These are phyloP conservation scores for Aspergillus sp. DNA, from an alignment of 2,329 filamentous ascomycete genomes.

Conservation along the genomic window DNA sequence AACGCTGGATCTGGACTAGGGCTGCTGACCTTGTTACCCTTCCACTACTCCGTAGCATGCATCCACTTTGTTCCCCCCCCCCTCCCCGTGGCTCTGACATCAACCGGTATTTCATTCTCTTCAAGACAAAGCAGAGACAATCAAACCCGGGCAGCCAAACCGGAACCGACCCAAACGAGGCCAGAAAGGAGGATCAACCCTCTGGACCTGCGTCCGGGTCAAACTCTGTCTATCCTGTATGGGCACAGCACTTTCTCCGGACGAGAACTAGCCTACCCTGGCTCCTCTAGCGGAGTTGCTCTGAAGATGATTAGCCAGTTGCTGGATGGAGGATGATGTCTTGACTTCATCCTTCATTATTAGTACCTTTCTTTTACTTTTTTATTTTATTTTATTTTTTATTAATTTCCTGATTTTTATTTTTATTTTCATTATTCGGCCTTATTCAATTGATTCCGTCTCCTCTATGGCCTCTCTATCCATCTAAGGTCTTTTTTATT, in stretches of 20 bases:
- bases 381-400: constrained; percentile 16
- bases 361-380: constrained; percentile 14
- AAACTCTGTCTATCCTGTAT: constrained; percentile 37
- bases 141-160: constrained; percentile 31
- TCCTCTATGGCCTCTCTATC: constrained; percentile 11
- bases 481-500: constrained; percentile 14
- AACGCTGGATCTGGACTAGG: constrained; percentile 18
- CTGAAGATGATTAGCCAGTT: constrained; percentile 27
- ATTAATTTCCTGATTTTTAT: constrained; percentile 14
- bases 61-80: constrained; percentile 33
- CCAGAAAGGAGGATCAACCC: constrained; percentile 42
- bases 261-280: constrained; percentile 33
- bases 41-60: constrained; percentile 26
- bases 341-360: constrained; percentile 37
- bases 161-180: constrained; percentile 35
- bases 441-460: constrained; percentile 15
- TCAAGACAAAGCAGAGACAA: constrained; percentile 29
- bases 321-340: constrained; percentile 36
- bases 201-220: constrained; percentile 43
- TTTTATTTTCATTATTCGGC: constrained; percentile 18
- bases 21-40: constrained; percentile 25
- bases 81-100: constrained; percentile 38
- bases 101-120: constrained; percentile 35
- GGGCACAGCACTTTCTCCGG: constrained; percentile 33
- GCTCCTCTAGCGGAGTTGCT: constrained; percentile 27